Conservation (phyloP, 805 yeast genomes). For the Wickerhamiella qilinensis region DNA sequence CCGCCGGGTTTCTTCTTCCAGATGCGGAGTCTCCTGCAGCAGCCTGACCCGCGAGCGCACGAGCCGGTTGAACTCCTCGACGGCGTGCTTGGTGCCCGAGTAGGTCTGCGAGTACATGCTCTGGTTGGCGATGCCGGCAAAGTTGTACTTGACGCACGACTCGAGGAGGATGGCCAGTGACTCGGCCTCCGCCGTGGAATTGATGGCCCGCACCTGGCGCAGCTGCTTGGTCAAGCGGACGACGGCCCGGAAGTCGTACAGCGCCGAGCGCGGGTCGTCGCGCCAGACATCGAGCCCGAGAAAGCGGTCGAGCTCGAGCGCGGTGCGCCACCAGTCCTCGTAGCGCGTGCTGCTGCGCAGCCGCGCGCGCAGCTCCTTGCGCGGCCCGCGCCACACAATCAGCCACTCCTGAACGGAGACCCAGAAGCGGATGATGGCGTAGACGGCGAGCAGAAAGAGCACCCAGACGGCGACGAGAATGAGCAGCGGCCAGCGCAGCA, state of each 20-base stretch:
- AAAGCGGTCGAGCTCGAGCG: slow-evolving; percentile 38
- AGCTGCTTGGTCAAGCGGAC: slow-evolving; percentile 32
- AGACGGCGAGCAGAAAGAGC: slow-evolving; percentile 30
- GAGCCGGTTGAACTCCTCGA: slow-evolving; percentile 37
- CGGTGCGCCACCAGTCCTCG: slow-evolving; percentile 46
- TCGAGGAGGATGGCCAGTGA: slow-evolving; percentile 42
- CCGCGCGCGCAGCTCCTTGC: slow-evolving; percentile 32
- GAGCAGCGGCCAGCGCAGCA: slow-evolving; percentile 54
- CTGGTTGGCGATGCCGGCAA: slow-evolving; percentile 66
- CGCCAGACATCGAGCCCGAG: slow-evolving; percentile 53
- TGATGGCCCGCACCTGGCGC: slow-evolving; percentile 19
- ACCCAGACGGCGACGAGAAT: slow-evolving; percentile 40
- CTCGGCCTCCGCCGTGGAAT: slow-evolving; percentile 14
- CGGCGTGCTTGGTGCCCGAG: slow-evolving; percentile 53
- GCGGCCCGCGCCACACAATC: slow-evolving; percentile 44
- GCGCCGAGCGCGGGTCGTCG: slow-evolving; percentile 39
- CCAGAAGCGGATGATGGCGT: slow-evolving; percentile 37
- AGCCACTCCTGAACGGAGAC: slow-evolving; percentile 48
- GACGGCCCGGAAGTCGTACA: slow-evolving; percentile 52
- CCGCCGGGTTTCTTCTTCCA: slow-evolving; percentile 29
- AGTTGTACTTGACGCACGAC: slow-evolving; percentile 53
- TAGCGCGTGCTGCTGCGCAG: slow-evolving; percentile 36
- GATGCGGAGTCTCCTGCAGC: slow-evolving; percentile 24
- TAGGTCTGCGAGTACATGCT: slow-evolving; percentile 56
- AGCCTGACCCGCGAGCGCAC: slow-evolving; percentile 33